phyloP scores from a whole-genome alignment of 768 basidiomycete genomes.

The Suillus subalutaceus region DNA sequence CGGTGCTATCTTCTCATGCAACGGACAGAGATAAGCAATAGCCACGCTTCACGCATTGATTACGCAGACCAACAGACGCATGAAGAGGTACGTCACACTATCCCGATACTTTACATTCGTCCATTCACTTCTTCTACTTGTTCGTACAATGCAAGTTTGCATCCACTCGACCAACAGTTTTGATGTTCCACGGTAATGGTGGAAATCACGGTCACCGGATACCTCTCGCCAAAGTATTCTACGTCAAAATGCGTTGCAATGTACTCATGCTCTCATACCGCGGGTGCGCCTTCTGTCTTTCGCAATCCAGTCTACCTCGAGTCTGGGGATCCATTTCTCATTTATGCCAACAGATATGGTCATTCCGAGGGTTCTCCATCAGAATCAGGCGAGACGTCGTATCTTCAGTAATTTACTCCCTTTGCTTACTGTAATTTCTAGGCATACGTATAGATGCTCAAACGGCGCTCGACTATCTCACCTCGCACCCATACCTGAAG shows the following conservation, averaged over 20 bases:
- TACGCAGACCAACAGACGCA: constrained; percentile 46
- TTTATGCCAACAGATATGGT: constrained; percentile 65
- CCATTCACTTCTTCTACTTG: neutral
- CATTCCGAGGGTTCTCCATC: constrained; percentile 84
- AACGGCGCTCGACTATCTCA: constrained; percentile 76
- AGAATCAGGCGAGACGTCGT: constrained; percentile 64
- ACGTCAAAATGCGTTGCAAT: constrained; percentile 83
- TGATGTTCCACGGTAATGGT: constrained; percentile 94
- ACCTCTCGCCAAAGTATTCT: constrained; percentile 85
- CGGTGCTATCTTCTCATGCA: constrained; percentile 79
- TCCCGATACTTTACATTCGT: neutral
- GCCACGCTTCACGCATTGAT: constrained; percentile 37
- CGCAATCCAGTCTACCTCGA: neutral
- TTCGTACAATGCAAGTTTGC: constrained; percentile 36
- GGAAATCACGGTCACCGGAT: constrained; percentile 90
- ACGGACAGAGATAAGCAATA: constrained; percentile 46
- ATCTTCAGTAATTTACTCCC: neutral
- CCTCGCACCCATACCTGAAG: constrained; percentile 61
- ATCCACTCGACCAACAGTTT: constrained; percentile 71
- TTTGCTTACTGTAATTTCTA: constrained; percentile 30
- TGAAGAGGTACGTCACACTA: constrained; percentile 54
- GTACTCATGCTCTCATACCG: constrained; percentile 94
- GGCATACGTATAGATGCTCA: constrained; percentile 86
- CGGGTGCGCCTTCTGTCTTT: constrained; percentile 56
- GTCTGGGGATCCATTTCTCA: neutral